A percentile compares a stretch with the other conserved stretches of the same genome.
These are phyloP conservation scores for Wakefieldia striispora DNA, from an alignment of 768 basidiomycete species.

Conservation along the genomic window DNA sequence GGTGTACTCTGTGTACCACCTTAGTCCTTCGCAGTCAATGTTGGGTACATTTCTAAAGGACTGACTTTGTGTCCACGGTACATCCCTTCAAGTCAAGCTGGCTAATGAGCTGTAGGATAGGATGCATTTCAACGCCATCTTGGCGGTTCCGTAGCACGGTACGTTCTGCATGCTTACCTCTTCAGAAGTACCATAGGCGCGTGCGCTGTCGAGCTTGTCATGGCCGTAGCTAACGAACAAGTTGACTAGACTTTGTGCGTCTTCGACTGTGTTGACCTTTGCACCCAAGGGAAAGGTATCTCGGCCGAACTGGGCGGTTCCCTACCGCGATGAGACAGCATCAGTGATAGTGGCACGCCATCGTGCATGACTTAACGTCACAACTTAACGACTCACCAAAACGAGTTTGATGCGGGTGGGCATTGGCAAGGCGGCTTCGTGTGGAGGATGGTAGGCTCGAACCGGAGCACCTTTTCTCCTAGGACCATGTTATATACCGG, in stretches of 20 bases:
- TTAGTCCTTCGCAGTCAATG: neutral
- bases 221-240: slow-evolving; percentile 13
- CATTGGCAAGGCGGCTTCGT: neutral
- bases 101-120: slow-evolving; percentile 7
- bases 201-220: slow-evolving; percentile 12
- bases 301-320: slow-evolving; percentile 16
- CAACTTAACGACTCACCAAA: slow-evolving; percentile 4
- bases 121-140: neutral
- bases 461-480: neutral
- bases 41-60: neutral
- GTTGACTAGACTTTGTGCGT: slow-evolving; percentile 22
- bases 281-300: slow-evolving; percentile 3
- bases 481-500: neutral
- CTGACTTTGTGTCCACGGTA: slow-evolving; percentile 21
- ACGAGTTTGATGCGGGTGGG: slow-evolving; percentile 4
- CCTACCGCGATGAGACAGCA: neutral
- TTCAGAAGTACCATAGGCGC: slow-evolving; percentile 16
- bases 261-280: slow-evolving; percentile 11
- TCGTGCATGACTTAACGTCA: neutral
- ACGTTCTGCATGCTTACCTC: neutral
- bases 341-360: neutral
- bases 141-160: too few relatives aligned
- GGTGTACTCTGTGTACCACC: slow-evolving; percentile 30
- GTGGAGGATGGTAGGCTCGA: neutral
- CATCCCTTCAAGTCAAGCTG: slow-evolving; percentile 16